Base-by-base conservation (phyloP, 2,329 filamentous ascomycete genomes). In the Xylariaceae sp. region DNA sequence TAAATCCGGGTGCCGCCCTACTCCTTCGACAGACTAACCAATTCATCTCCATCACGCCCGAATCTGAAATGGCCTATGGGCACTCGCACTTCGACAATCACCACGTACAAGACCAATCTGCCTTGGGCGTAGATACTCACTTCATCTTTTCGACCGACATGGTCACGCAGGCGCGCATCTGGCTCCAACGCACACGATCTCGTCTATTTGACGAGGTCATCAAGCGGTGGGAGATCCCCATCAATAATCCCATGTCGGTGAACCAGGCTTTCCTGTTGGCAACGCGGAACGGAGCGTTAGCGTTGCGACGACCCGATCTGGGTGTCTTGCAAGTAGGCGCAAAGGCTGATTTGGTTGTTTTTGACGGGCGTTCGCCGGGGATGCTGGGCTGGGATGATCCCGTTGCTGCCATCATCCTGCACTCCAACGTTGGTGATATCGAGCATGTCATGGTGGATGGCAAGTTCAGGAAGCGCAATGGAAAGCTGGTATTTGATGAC, bases 21-120 rank as follows among this genome's bases (percentile, higher is more conserved):
- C 61, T 76, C 0, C 65, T 80, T 1, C 71, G 72, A 9, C 44
- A 57, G 0, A 66, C 66, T 2, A 72, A 79, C 56, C 69, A 78
- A 38, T 72, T 73, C 57, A 58, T 81, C 32, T 75, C 74, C 38
- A 75, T 75, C 43, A 80, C 78, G 0, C 74, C 76, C 2, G 78
- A 81, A 51, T 76, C 73, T 0, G 77, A 81, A 50, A 71, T 77
- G 65, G 74, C 78, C 53, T 79, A 72, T 55, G 76, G 77, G n/a
- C 73, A 77, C 49, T 63, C 60, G 0, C 72, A 79, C 43, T 64
- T 65, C 1, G 52, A 58, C 29, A 64, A 61, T 15, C 64, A 71
- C 39, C 53, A 64, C 8, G 61, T 72, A 19, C 66, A 66, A 19
- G 75, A 80, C 50, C 74, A 79, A 46, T 67, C 66, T 1, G 57